phyloP scores from a whole-genome alignment of 176 grass and related monocot genomes.

The Elymus sibiricus region DNA sequence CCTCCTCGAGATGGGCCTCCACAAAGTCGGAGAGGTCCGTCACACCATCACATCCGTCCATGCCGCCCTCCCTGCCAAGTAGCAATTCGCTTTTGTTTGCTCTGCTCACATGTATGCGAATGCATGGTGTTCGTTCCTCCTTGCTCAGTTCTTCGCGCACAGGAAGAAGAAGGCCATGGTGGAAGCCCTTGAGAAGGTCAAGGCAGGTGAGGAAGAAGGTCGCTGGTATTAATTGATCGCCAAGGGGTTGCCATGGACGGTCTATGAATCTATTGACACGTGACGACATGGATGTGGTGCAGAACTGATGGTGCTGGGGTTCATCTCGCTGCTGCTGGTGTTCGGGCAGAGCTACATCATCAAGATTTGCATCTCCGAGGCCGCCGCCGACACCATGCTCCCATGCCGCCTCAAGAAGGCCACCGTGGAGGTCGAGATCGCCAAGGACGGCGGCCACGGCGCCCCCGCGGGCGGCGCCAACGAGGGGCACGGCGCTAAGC shows the following conservation, averaged over 20 bases:
- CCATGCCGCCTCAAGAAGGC: slow-evolving; percentile 40
- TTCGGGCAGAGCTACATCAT: slow-evolving; percentile 84
- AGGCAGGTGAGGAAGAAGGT: slow-evolving; percentile 48
- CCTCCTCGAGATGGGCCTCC: slow-evolving; percentile 59
- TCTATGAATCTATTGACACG: background rate
- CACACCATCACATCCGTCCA: background rate
- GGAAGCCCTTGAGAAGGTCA: slow-evolving; percentile 95
- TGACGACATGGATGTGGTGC: background rate
- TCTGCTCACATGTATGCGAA: background rate
- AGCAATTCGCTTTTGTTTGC: background rate
- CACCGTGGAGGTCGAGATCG: slow-evolving; percentile 28
- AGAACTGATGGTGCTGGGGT: slow-evolving; percentile 95
- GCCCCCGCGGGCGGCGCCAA: background rate
- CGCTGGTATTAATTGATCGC: background rate
- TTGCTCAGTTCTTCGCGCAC: slow-evolving; percentile 58
- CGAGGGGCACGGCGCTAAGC: background rate
- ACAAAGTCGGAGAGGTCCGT: slow-evolving; percentile 45
- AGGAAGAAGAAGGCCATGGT: slow-evolving; percentile 83
- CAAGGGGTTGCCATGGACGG: background rate
- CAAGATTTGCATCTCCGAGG: slow-evolving; percentile 76
- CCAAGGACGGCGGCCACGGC: background rate
- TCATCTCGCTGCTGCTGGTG: slow-evolving; percentile 88
- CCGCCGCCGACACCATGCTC: slow-evolving; percentile 74
- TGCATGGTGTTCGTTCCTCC: background rate
- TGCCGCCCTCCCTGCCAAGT: background rate